phyloP scores from a whole-genome alignment of 2,329 filamentous ascomycete genomes.

The Plenodomus tracheiphilus region DNA sequence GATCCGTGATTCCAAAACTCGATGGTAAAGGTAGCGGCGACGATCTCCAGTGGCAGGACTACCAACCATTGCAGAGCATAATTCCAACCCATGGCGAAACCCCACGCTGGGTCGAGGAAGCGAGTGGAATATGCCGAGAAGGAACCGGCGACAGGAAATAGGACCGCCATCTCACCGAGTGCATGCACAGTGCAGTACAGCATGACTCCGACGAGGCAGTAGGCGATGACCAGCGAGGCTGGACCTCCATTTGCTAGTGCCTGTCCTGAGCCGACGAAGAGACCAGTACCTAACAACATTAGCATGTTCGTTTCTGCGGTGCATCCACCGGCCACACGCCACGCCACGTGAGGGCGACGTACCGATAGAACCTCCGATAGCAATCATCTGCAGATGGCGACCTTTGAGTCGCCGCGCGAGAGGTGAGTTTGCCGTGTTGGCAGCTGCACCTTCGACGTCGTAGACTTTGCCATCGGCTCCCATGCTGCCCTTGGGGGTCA shows the following conservation, averaged over 20 bases:
- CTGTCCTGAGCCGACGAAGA: slow-evolving; percentile 76
- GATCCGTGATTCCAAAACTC: slow-evolving; percentile 69
- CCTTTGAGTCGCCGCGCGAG: slow-evolving; percentile 64
- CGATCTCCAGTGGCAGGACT: slow-evolving; percentile 81
- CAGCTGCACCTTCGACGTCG: slow-evolving; percentile 65
- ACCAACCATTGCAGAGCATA: slow-evolving; percentile 88
- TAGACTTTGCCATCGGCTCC: slow-evolving; percentile 60
- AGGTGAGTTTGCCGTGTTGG: slow-evolving; percentile 70
- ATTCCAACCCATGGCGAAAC: slow-evolving; percentile 96
- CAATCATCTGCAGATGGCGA: slow-evolving; percentile 91
- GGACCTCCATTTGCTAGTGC: slow-evolving; percentile 46
- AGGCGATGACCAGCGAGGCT: slow-evolving; percentile 40
- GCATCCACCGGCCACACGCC: background rate
- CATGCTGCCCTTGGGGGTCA: slow-evolving; percentile 51
- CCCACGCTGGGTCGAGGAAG: slow-evolving; percentile 92
- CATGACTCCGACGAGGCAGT: slow-evolving; percentile 76
- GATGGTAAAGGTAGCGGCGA: slow-evolving; percentile 82
- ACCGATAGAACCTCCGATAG: slow-evolving; percentile 84
- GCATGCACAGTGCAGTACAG: slow-evolving; percentile 91
- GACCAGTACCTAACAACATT: slow-evolving; percentile 54
- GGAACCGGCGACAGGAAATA: slow-evolving; percentile 88
- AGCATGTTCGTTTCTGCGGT: too few relatives aligned
- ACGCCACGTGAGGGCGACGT: slow-evolving; percentile 16
- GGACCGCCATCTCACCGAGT: slow-evolving; percentile 85
- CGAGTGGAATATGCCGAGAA: slow-evolving; percentile 91